Evolutionary conservation across 2,329 filamentous ascomycete species (phyloP), one percentile per base, ranked within the genome.

Genomic region (Ceratocystis ficicola): DNA sequence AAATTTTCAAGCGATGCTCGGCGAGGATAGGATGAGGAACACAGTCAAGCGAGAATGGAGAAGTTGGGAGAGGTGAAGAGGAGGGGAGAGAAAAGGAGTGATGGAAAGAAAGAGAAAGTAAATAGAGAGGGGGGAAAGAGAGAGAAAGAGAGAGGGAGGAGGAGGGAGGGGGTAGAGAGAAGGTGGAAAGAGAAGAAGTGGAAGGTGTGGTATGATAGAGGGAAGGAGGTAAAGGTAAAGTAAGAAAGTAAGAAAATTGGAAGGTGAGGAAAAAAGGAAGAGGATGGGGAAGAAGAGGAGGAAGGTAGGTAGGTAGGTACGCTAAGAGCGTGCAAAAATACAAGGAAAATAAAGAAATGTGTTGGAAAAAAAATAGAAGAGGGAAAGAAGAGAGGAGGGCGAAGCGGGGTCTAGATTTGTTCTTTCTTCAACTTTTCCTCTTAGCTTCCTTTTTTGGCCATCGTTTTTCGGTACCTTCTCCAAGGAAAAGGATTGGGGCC

Each of bases 141-240:
- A 69, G 69, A 68, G 66, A 69, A 66, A 68, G 70, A 71, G 66
- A 66, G 71, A 70, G 69, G 69, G 66, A 65, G 66, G 68, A 67
- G 69, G 69, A 69, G 65, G 67, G 67, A 63, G 70, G 72, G 71
- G 67, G 59, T 41, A 57, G 52, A 69, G 66, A 63, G 65, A 64
- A 70, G 65, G 68, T 68, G 67, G 65, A 68, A 69, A 66, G 65
- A 69, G 68, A 67, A 69, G 66, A 63, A 66, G 63, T 66, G 69
- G 64, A 66, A 68, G 65, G 66, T 55, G 55, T 59, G 55, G 66
- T 63, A 36, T 63, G 79, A 84, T 85, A 74, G 81, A 84, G 64
- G 59, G 32, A 15, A 44, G 60, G 79, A 84, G 85, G 74, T 82
- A 84, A 62, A 50, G 28, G 64, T 57, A 52, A 65, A 67, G 63